Percentiles rank a stretch among this genome's conserved stretches.
phyloP scores from a whole-genome alignment of 306 rosid species.

The Alnus glutinosa region DNA sequence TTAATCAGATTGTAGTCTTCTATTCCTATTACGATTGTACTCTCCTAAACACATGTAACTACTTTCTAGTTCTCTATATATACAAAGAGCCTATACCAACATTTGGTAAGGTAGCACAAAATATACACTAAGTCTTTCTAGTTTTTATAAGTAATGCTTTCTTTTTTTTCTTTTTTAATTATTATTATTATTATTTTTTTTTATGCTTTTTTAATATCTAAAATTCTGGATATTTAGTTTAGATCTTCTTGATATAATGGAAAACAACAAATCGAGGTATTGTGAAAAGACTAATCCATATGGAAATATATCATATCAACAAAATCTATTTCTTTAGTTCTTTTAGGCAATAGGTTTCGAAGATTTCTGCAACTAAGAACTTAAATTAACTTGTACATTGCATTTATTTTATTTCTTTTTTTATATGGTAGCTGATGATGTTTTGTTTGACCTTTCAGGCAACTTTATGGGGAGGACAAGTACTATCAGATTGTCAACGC shows the following conservation, averaged over 20 bases:
- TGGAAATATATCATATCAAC: too few relatives aligned
- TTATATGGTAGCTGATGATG: not conserved
- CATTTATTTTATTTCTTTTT: not conserved
- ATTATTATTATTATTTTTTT: too few relatives aligned
- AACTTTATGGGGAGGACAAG: conserved; percentile 55
- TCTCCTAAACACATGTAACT: too few relatives aligned
- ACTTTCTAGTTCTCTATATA: too few relatives aligned
- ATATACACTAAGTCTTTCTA: too few relatives aligned
- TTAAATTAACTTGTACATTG: not conserved
- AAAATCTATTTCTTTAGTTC: not conserved
- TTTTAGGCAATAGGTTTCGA: not conserved
- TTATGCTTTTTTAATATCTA: not conserved
- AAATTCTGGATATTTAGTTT: not conserved
- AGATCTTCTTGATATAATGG: not conserved
- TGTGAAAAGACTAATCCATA: not conserved
- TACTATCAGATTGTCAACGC: conserved; percentile 41
- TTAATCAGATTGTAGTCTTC: too few relatives aligned
- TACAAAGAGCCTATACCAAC: too few relatives aligned
- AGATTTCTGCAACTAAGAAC: not conserved
- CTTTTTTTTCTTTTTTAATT: too few relatives aligned
- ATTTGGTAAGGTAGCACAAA: too few relatives aligned
- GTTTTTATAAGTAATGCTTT: too few relatives aligned
- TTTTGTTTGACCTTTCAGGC: conserved; percentile 43
- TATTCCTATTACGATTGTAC: too few relatives aligned
- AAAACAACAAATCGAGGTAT: not conserved